phyloP scores from a whole-genome alignment of 805 yeast genomes.

The Starmerella powellii region DNA sequence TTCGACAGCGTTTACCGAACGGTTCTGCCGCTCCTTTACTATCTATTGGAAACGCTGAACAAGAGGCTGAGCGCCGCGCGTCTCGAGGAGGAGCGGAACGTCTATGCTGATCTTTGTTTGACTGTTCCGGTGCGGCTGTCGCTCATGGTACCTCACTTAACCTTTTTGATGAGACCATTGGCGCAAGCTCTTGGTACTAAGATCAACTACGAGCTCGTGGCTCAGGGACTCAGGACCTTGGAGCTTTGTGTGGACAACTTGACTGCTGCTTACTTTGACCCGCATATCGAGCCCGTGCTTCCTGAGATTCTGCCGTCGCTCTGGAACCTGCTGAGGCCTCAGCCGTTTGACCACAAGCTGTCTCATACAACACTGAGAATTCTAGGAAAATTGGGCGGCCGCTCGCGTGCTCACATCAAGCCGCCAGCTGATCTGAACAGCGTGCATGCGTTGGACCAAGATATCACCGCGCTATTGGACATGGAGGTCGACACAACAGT shows the following conservation, averaged over 20 bases:
- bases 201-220: constrained; percentile 79
- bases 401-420: constrained; percentile 74
- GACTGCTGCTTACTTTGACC: constrained; percentile 94
- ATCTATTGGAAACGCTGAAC: constrained; percentile 72
- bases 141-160: constrained; percentile 84
- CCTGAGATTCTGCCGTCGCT: constrained; percentile 88
- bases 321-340: constrained; percentile 81
- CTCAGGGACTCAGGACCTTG: constrained; percentile 87
- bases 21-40: constrained; percentile 81
- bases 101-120: constrained; percentile 86
- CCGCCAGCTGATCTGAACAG: constrained; percentile 57
- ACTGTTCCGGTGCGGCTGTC: constrained; percentile 93
- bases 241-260: constrained; percentile 92
- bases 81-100: constrained; percentile 80
- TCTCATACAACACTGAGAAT: constrained; percentile 90
- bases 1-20: constrained; percentile 88
- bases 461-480: constrained; percentile 53
- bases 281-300: constrained; percentile 90
- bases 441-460: constrained; percentile 45
- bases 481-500: constrained; percentile 43
- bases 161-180: constrained; percentile 77
- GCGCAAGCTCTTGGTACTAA: constrained; percentile 63
- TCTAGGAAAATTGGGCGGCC: constrained; percentile 89
- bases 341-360: constrained; percentile 89
- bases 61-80: constrained; percentile 71